These are phyloP conservation scores for Cadophora sp. DNA, from an alignment of 2,329 filamentous ascomycete genomes.

Conservation along the genomic window DNA sequence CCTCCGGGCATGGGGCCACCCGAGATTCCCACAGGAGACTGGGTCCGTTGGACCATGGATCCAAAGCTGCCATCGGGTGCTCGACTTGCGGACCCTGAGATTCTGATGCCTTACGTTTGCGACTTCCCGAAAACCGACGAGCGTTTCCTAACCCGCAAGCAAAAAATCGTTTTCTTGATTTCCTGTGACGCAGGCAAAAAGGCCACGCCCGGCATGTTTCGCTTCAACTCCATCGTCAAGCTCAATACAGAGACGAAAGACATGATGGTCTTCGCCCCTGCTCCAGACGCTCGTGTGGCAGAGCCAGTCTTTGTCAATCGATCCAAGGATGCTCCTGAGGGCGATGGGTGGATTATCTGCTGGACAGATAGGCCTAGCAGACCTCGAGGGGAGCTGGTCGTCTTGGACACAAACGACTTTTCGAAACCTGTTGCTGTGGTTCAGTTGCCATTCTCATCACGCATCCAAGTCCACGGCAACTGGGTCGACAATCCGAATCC, in stretches of 20 bases:
- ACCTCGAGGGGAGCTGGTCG: constrained; percentile 43
- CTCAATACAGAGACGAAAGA: constrained; percentile 27
- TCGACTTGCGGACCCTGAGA: no score
- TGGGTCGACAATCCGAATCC: constrained; percentile 35
- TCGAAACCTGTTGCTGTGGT: constrained; percentile 45
- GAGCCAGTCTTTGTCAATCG: constrained; percentile 43
- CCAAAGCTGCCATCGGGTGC: no score
- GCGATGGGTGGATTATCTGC: constrained; percentile 45
- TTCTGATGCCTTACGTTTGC: no score
- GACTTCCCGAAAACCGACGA: no score
- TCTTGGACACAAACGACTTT: constrained; percentile 44
- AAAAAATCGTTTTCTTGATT: constrained; percentile 48
- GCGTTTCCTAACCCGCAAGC: constrained; percentile 36
- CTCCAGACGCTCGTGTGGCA: constrained; percentile 38
- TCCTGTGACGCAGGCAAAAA: constrained; percentile 28
- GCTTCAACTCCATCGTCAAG: constrained; percentile 34
- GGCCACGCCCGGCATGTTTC: constrained; percentile 32
- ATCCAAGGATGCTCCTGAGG: constrained; percentile 33
- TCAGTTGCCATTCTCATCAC: constrained; percentile 44
- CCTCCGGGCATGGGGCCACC: constrained; percentile 43
- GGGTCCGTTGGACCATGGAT: no score
- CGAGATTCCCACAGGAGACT: constrained; percentile 43
- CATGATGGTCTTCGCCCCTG: constrained; percentile 39
- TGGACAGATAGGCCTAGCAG: constrained; percentile 48
- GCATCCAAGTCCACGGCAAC: constrained; percentile 46